Evolutionary conservation across 2,329 filamentous ascomycete genomes (phyloP).

Genomic region (Xylariaceae sp.): DNA sequence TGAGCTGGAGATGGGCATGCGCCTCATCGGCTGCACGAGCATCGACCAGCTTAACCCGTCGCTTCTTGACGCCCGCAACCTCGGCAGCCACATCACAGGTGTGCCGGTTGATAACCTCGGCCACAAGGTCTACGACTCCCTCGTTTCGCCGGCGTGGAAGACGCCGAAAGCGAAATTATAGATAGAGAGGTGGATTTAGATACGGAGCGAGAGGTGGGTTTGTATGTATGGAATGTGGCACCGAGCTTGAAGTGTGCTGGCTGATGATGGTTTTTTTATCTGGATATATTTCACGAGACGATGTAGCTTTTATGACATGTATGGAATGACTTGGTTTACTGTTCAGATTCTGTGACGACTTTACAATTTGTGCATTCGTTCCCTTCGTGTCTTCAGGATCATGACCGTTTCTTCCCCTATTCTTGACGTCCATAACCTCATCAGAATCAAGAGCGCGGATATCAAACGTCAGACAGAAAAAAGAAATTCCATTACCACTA

Average conservation of each 20-base stretch:
- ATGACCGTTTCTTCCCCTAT: no score
- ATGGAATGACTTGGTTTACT: no score
- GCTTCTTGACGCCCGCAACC: slow-evolving; percentile 70
- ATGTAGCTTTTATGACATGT: no score
- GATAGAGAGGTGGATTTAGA: slow-evolving; percentile 3
- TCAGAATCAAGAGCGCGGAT: no score
- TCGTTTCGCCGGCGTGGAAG: slow-evolving; percentile 48
- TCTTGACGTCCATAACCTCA: no score
- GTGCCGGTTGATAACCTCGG: slow-evolving; percentile 47
- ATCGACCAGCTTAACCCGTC: slow-evolving; percentile 75
- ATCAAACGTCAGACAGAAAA: no score
- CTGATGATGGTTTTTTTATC: neutral
- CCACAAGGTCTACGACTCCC: slow-evolving; percentile 47
- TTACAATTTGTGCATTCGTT: no score
- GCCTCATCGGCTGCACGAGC: slow-evolving; percentile 73
- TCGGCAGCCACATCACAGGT: slow-evolving; percentile 50
- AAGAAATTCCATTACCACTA: slow-evolving; percentile 4
- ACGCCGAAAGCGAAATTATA: slow-evolving; percentile 46
- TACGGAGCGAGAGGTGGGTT: neutral
- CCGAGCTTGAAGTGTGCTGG: neutral
- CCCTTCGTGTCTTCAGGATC: no score
- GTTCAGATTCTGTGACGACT: no score
- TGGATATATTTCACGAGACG: neutral
- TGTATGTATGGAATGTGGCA: neutral
- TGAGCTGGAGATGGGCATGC: slow-evolving; percentile 99